phyloP scores from a whole-genome alignment of 2,329 filamentous ascomycete genomes.

The Pseudopyricularia cyperi region DNA sequence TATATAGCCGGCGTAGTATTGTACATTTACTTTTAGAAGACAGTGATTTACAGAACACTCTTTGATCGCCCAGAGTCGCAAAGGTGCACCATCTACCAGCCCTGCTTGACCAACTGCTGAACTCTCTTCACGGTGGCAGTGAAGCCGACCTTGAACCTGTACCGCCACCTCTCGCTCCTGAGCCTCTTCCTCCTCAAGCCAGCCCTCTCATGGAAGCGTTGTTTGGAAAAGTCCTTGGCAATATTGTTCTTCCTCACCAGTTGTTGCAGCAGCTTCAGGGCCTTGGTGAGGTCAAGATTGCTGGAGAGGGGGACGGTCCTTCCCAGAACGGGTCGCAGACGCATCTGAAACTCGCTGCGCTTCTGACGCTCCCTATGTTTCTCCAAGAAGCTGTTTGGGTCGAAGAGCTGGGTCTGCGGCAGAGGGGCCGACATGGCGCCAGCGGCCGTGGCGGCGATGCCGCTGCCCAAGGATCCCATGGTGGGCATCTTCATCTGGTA shows the following conservation, averaged over 20 bases:
- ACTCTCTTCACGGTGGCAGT: constrained; percentile 50
- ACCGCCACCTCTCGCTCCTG: constrained; percentile 54
- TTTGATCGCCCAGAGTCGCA: too few relatives aligned
- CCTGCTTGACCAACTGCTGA: constrained; percentile 58
- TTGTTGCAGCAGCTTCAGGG: constrained; percentile 27
- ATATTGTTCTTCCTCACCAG: constrained; percentile 41
- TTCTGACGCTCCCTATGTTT: constrained; percentile 6
- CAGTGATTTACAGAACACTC: too few relatives aligned
- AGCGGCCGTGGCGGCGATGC: not conserved
- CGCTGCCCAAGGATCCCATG: not conserved
- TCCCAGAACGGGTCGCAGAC: constrained; percentile 27
- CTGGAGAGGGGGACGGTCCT: constrained; percentile 27
- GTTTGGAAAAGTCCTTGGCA: constrained; percentile 36
- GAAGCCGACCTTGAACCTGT: constrained; percentile 57
- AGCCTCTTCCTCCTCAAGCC: constrained; percentile 70
- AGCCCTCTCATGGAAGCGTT: constrained; percentile 62
- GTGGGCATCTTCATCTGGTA: not conserved
- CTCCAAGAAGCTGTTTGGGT: constrained; percentile 12
- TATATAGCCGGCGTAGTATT: too few relatives aligned
- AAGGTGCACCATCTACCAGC: constrained; percentile 54
- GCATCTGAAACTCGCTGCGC: constrained; percentile 13
- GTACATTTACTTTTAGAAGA: too few relatives aligned
- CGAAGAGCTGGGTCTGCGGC: not conserved
- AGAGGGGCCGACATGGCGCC: not conserved
- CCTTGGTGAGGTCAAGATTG: constrained; percentile 29